Base-by-base conservation (phyloP, 1,139 yeast species). In the Yamadazyma friedrichii region DNA sequence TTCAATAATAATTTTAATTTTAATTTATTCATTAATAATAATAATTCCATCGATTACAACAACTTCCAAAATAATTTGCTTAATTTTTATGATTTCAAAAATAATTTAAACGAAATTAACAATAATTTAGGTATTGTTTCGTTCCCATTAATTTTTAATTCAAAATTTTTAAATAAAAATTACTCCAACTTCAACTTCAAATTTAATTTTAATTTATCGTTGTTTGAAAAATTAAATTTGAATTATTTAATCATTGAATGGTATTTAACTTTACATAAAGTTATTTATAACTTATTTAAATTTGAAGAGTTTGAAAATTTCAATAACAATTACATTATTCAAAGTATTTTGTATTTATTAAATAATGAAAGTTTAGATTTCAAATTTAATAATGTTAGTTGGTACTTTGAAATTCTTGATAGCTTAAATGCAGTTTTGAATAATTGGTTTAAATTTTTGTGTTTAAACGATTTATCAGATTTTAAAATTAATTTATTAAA, bases 71-170 rank as follows among this genome's bases (percentile, higher is more conserved):
- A 25, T 26, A 39, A 39, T 27, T 20, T 39, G 16, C 10, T 35
- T 3, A 15, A 26, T 15, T 39, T 31, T 35, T 35, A 33, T 29
- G 50, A 52, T 20, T 48, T 43, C 33, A 36, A 41, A 12, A 35
- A 47, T 29, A 48, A 48, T 33, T 48, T 51, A 31, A 36, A 33
- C 16, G 66, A 65, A 25, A 63, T 70, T 36, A 69, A 70, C 46
- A 70, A 70, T 45, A 70, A 70, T 42, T 51, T 70, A 29, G 73
- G 73, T 1, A 70, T 74, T 25, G 64, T 75, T 10, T 61, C 73
- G 36, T 64, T 71, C 48, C 80, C 80, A 1, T 51, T 74, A 24
- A 57, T 76, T 10, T 68, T 75, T 50, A 58, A 68, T 38, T 53
- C 64, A 20, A 53, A 49, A 24, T 61, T 63, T 35, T 51, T 70